Percentiles rank a stretch among this genome's conserved stretches.
Conservation (phyloP, 1,139 yeast species). For the Nadsonia starkeyi-henricii region DNA sequence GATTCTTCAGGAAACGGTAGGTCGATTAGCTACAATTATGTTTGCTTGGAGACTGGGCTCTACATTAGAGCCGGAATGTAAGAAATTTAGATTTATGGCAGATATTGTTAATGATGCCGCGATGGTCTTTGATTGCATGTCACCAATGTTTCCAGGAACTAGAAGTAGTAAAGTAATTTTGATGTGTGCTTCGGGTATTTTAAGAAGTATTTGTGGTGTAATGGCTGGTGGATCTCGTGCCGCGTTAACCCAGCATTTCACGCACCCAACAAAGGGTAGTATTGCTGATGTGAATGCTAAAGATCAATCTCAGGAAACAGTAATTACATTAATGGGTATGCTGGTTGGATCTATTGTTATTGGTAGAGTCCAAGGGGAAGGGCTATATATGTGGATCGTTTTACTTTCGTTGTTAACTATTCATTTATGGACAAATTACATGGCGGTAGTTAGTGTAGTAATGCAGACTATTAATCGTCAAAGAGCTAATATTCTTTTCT, state of each 20-base stretch:
- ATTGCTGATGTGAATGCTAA: slow-evolving; percentile 28
- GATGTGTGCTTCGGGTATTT: slow-evolving; percentile 23
- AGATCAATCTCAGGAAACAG: slow-evolving; percentile 28
- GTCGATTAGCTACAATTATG: slow-evolving; percentile 26
- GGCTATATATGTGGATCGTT: slow-evolving; percentile 20
- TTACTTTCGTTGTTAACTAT: slow-evolving; percentile 17
- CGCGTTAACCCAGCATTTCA: slow-evolving; percentile 27
- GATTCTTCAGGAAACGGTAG: slow-evolving; percentile 25
- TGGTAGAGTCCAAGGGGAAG: slow-evolving; percentile 20
- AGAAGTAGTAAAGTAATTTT: slow-evolving; percentile 15
- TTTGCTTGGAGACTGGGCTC: slow-evolving; percentile 27
- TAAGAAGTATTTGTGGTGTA: slow-evolving; percentile 26
- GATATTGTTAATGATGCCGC: slow-evolving; percentile 27
- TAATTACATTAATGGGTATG: slow-evolving; percentile 26
- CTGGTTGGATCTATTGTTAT: slow-evolving; percentile 24
- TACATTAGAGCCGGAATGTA: slow-evolving; percentile 26
- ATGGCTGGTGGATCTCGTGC: slow-evolving; percentile 28
- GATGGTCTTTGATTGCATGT: slow-evolving; percentile 23
- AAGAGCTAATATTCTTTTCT: slow-evolving; percentile 22
- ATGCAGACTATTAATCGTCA: slow-evolving; percentile 23
- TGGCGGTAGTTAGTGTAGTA: slow-evolving; percentile 24
- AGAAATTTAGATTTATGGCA: slow-evolving; percentile 25
- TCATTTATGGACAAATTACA: slow-evolving; percentile 25
- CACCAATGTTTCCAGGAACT: slow-evolving; percentile 21
- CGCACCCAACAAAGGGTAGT: slow-evolving; percentile 22